Conservation (phyloP, 495 filamentous ascomycete species). For the Aspergillus homomorphus region DNA sequence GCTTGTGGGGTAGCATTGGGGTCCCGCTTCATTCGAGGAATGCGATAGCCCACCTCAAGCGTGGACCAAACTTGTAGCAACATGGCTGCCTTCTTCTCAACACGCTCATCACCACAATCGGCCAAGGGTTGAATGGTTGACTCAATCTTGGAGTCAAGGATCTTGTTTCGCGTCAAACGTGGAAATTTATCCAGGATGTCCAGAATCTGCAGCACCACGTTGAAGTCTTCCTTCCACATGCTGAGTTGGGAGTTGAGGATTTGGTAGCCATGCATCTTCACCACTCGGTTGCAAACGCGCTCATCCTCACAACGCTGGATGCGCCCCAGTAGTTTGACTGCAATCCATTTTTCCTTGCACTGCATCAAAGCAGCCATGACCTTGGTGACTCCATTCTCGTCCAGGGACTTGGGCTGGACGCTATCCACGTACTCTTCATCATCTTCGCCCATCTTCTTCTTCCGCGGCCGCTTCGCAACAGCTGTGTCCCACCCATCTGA, state of each 20-base stretch:
- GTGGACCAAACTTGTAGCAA: slow-evolving; percentile 85
- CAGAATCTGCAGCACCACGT: slow-evolving; percentile 83
- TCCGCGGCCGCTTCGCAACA: slow-evolving; percentile 81
- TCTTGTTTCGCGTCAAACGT: slow-evolving; percentile 93
- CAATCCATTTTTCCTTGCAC: slow-evolving; percentile 99
- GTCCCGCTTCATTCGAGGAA: slow-evolving; percentile 77
- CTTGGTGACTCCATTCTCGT: slow-evolving; percentile 87
- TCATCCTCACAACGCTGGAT: slow-evolving; percentile 91
- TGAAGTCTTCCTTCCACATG: slow-evolving; percentile 82
- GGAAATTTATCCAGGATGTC: slow-evolving; percentile 88
- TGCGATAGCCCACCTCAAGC: slow-evolving; percentile 89
- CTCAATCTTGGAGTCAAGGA: slow-evolving; percentile 94
- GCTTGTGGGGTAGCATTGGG: slow-evolving; percentile 46
- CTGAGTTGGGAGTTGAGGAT: slow-evolving; percentile 83
- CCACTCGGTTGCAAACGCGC: slow-evolving; percentile 79
- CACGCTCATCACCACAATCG: slow-evolving; percentile 66
- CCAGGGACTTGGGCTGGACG: slow-evolving; percentile 75
- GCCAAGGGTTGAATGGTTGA: slow-evolving; percentile 70
- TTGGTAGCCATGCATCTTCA: slow-evolving; percentile 95
- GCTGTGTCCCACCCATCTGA: slow-evolving; percentile 87
- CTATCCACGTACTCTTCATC: slow-evolving; percentile 97
- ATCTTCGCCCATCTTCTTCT: slow-evolving; percentile 90
- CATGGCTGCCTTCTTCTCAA: slow-evolving; percentile 64
- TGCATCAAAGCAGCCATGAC: slow-evolving; percentile 99
- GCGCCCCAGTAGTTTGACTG: slow-evolving; percentile 86